phyloP scores from a whole-genome alignment of 192 early-diverging fungal species.

The Cetraspora pellucida region DNA sequence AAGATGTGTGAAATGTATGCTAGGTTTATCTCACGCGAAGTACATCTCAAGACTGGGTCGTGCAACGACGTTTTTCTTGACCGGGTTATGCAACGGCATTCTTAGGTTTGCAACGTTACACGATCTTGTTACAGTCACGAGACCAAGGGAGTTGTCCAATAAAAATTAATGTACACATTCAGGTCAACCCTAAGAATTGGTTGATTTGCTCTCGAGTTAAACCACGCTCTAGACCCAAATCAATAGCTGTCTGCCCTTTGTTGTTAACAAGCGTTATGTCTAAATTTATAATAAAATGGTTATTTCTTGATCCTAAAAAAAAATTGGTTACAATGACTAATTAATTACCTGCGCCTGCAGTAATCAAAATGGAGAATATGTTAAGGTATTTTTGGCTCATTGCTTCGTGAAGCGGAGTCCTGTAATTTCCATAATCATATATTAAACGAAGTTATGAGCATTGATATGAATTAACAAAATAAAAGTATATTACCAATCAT shows the following conservation, averaged over 20 bases:
- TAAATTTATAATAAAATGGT: no score
- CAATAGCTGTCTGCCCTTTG: conserved; percentile 28
- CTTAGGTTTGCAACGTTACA: no score
- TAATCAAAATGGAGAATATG: conserved; percentile 38
- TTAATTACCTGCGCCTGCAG: conserved; percentile 37
- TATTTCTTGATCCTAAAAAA: no score
- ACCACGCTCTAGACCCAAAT: neutral
- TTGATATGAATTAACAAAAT: neutral
- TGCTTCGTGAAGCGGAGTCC: conserved; percentile 47
- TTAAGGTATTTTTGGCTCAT: conserved; percentile 42
- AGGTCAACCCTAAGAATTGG: neutral
- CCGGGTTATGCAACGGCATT: no score
- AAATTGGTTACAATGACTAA: conserved; percentile 33
- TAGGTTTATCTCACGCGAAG: no score
- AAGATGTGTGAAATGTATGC: no score
- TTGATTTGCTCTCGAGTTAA: conserved; percentile 11
- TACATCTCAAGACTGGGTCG: no score
- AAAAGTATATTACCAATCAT: conserved; percentile 17
- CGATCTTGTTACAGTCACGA: no score
- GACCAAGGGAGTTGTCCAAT: no score
- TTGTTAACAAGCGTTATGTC: no score
- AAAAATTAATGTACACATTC: no score
- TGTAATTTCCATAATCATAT: conserved; percentile 10
- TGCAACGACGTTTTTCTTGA: no score
- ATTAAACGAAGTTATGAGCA: neutral